Percentiles rank a stretch among this genome's conserved stretches.
Evolutionary conservation across 192 early-diverging fungal species (phyloP).

Genomic region (Irineochytrium annulatum): DNA sequence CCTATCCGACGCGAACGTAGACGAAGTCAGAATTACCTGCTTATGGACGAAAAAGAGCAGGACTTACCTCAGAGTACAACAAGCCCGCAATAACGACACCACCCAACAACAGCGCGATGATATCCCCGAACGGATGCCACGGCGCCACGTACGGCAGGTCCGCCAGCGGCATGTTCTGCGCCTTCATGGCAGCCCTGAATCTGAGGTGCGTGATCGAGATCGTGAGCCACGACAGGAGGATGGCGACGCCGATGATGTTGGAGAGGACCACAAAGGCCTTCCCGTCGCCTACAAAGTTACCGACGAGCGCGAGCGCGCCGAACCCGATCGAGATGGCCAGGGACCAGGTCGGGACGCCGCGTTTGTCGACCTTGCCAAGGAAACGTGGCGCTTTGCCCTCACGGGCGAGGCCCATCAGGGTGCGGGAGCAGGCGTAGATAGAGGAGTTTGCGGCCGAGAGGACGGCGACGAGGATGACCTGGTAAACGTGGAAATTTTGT

Average conservation of each 20-base stretch:
- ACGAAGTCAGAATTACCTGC: constrained; percentile 5
- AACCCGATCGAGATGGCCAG: constrained; percentile 49
- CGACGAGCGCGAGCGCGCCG: constrained; percentile 57
- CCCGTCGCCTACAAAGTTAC: constrained; percentile 47
- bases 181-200: constrained; percentile 18
- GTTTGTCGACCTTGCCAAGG: constrained; percentile 36
- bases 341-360: constrained; percentile 63
- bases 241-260: constrained; percentile 22
- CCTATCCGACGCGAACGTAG: neutral
- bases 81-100: constrained; percentile 9
- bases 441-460: constrained; percentile 72
- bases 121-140: constrained; percentile 17
- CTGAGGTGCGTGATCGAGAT: constrained; percentile 18
- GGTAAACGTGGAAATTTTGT: too few relatives aligned
- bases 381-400: constrained; percentile 62
- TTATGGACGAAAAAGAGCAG: too few relatives aligned
- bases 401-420: constrained; percentile 55
- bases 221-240: constrained; percentile 20
- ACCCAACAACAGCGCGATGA: constrained; percentile 10
- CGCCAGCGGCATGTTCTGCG: constrained; percentile 8
- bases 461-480: constrained; percentile 67
- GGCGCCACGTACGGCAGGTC: constrained; percentile 21
- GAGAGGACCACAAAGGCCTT: constrained; percentile 43
- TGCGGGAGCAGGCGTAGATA: constrained; percentile 66
- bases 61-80: constrained; percentile 2